Percentiles rank a stretch among this genome's conserved stretches.
Evolutionary conservation across 2,329 filamentous ascomycete genomes (phyloP).

Genomic region (Pleurostoma richardsiae): DNA sequence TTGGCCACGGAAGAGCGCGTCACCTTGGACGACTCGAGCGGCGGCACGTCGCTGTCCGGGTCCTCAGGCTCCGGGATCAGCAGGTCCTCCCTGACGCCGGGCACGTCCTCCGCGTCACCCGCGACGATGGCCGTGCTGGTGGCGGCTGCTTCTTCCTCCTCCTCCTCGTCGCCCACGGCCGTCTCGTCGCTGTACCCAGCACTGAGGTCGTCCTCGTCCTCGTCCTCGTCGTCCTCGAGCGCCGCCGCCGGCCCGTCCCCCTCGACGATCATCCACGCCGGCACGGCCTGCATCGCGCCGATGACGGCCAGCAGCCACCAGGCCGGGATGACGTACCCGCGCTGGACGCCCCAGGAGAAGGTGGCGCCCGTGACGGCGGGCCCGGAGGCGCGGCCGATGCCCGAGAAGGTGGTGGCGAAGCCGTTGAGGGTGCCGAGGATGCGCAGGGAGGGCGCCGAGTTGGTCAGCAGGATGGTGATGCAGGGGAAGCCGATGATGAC

Average conservation of each 20-base stretch:
- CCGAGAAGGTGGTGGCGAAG: slow-evolving; percentile 77
- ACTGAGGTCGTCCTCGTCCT: slow-evolving; percentile 22
- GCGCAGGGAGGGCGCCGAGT: slow-evolving; percentile 69
- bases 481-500: slow-evolving; percentile 87
- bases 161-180: not conserved
- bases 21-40: slow-evolving; percentile 4
- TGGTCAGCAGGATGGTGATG: slow-evolving; percentile 84
- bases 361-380: slow-evolving; percentile 68
- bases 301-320: slow-evolving; percentile 74
- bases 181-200: slow-evolving; percentile 10
- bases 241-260: slow-evolving; percentile 58
- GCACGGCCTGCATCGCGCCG: slow-evolving; percentile 60
- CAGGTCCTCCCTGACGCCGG: not conserved
- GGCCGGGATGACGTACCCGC: slow-evolving; percentile 71
- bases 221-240: slow-evolving; percentile 20
- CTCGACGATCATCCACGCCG: slow-evolving; percentile 69
- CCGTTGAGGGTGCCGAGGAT: slow-evolving; percentile 89
- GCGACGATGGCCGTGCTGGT: not conserved
- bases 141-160: not conserved
- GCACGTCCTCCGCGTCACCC: slow-evolving; percentile 6
- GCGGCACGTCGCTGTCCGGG: not conserved
- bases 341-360: slow-evolving; percentile 72
- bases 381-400: slow-evolving; percentile 72
- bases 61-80: slow-evolving; percentile 1
- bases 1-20: slow-evolving; percentile 1